These are phyloP conservation scores for Melampsora larici-populina DNA, from an alignment of 1,284 basidiomycete species.

Conservation along the genomic window DNA sequence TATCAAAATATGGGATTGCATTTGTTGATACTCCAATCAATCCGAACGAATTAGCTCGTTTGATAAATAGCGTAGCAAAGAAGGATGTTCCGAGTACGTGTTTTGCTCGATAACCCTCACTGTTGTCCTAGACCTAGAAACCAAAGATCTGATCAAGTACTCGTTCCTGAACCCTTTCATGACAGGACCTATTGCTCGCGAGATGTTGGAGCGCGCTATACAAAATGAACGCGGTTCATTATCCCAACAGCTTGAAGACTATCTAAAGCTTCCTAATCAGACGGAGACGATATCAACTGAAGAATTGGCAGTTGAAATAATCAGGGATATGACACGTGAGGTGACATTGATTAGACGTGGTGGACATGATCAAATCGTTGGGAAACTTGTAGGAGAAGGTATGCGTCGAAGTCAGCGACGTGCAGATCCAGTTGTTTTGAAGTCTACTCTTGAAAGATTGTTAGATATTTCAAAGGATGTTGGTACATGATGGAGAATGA, in stretches of 20 bases:
- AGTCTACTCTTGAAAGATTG: slow-evolving; percentile 31
- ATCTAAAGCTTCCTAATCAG: not conserved
- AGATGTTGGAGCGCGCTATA: slow-evolving; percentile 23
- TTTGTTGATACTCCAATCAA: slow-evolving; percentile 28
- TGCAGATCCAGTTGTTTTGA: slow-evolving; percentile 62
- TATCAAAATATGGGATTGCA: slow-evolving; percentile 59
- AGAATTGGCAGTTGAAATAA: slow-evolving; percentile 9
- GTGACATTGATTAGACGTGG: slow-evolving; percentile 63
- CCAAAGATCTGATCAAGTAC: not conserved
- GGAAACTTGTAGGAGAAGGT: slow-evolving; percentile 80
- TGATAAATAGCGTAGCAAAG: slow-evolving; percentile 15
- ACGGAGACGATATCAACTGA: not conserved
- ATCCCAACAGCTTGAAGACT: slow-evolving; percentile 8
- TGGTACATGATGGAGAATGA: not conserved
- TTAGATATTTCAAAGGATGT: not conserved
- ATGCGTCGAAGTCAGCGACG: slow-evolving; percentile 79
- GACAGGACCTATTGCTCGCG: slow-evolving; percentile 30
- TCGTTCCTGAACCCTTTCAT: not conserved
- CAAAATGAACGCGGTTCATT: not conserved
- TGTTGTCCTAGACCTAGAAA: not conserved
- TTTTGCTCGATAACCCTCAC: not conserved
- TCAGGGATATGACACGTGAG: slow-evolving; percentile 61
- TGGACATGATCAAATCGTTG: slow-evolving; percentile 77
- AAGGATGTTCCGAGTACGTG: slow-evolving; percentile 11
- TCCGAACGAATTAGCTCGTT: slow-evolving; percentile 7